These are phyloP conservation scores for Syzygium malaccense DNA, from an alignment of 441 rosid genomes.

Conservation along the genomic window DNA sequence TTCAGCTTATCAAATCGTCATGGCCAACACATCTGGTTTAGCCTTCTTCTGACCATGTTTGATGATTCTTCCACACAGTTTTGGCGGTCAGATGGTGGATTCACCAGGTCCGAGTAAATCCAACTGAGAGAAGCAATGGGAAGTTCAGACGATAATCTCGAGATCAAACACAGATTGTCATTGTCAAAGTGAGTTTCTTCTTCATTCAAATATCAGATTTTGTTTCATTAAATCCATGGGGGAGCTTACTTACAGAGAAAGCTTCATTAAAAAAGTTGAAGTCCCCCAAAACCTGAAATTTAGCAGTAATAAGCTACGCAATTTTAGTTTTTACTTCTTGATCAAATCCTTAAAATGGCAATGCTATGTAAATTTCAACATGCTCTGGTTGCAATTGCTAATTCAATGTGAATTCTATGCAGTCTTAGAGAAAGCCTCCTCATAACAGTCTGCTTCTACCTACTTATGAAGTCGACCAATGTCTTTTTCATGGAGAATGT, in stretches of 20 bases:
- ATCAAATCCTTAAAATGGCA: not conserved
- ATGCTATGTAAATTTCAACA: not conserved
- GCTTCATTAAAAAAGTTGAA: not conserved
- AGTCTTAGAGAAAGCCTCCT: not conserved
- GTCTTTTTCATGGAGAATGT: not conserved
- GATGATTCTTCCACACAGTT: not conserved
- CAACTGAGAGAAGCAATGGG: slow-evolving; percentile 35
- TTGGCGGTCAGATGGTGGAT: slow-evolving; percentile 7
- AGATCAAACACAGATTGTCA: slow-evolving; percentile 38
- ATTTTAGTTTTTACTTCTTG: not conserved
- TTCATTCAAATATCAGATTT: not conserved
- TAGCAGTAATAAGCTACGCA: not conserved
- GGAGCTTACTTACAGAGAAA: not conserved
- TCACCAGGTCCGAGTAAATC: slow-evolving; percentile 1
- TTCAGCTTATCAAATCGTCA: not conserved
- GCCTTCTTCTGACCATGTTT: not conserved
- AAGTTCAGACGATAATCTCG: slow-evolving; percentile 16
- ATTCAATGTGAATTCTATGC: not conserved
- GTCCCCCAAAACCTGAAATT: not conserved
- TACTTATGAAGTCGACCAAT: not conserved
- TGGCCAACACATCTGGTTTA: not conserved
- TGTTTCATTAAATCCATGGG: not conserved
- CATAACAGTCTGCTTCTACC: not conserved
- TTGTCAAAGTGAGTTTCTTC: slow-evolving; percentile 39
- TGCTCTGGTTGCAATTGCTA: not conserved